Evolutionary conservation across 108 stramenopile genomes (phyloP), one percentile per base, ranked within the genome.

Genomic region (Pseudonitzschia multistriata): DNA sequence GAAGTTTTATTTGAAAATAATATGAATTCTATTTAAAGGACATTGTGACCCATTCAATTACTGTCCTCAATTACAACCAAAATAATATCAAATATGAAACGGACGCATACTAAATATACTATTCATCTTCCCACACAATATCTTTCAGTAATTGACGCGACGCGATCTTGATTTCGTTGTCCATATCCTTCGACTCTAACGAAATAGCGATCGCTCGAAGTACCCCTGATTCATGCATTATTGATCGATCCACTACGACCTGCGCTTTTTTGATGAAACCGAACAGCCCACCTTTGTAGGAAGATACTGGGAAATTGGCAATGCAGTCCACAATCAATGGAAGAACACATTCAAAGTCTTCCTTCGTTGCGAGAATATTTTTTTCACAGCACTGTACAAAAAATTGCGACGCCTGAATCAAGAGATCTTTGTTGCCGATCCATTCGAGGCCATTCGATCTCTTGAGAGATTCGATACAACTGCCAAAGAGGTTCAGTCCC

Each of bases 261-360:
- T 59, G 29, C 8, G 57, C 57, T 7, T 59, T 33, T 0, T 35
- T 33, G 34, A 59, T 33, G 17, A 59, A 59, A 30, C 34, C 57
- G 21, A 59, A 59, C 7, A 59, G 33, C 15, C 57, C 57, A 11
- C 57, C 57, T 30, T 35, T 11, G 28, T 24, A 59, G 0, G 57
- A 59, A 15, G 31, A 11, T 30, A 35, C 57, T 0, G 57, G 57
- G 14, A 30, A 59, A 30, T 59, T 59, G 10, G 28, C 34, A 37
- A 59, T 59, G 34, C 57, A 59, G 25, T 59, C 57, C 0, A 59
- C 57, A 30, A 59, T 33, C 34, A 59, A 33, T 0, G 57, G 57
- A n/a, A 59, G 29, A 21, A 36, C 57, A 1, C 33, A 1, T n/a
- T 59, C 57, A 35, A 35, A 59, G 15, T 59, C 57, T 4, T 59